Conservation (phyloP, 2,329 filamentous ascomycete genomes). For the Claviceps citrina region DNA sequence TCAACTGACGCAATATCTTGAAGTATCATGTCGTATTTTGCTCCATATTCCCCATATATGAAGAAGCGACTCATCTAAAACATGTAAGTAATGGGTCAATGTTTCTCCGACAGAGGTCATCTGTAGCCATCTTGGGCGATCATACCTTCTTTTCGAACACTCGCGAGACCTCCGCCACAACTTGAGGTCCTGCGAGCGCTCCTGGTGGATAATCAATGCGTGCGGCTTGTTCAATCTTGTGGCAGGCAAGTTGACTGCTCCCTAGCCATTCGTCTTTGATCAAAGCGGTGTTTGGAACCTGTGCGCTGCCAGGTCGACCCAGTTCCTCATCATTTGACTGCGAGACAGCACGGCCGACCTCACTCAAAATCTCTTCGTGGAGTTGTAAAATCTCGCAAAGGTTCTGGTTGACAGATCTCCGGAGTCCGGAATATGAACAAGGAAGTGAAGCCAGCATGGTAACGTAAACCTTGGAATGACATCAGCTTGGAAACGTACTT, state of each 20-base stretch:
- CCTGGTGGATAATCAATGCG: neutral
- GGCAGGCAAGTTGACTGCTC: neutral
- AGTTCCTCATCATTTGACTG: slow-evolving; percentile 46
- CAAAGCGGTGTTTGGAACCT: slow-evolving; percentile 7
- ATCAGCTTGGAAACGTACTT: slow-evolving; percentile 7
- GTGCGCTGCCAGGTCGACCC: slow-evolving; percentile 32
- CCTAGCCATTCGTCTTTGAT: neutral
- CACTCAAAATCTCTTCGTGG: slow-evolving; percentile 66
- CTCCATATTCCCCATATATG: slow-evolving; percentile 81
- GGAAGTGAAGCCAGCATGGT: slow-evolving; percentile 60
- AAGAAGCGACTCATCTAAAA: slow-evolving; percentile 60
- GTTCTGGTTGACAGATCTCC: slow-evolving; percentile 63
- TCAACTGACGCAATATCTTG: slow-evolving; percentile 59
- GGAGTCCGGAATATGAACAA: slow-evolving; percentile 44
- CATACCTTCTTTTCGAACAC: slow-evolving; percentile 44
- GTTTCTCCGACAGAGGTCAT: neutral
- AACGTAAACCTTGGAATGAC: slow-evolving; percentile 46
- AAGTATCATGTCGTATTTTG: slow-evolving; percentile 75
- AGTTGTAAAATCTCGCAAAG: slow-evolving; percentile 65
- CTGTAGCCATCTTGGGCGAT: neutral
- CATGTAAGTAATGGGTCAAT: slow-evolving; percentile 2
- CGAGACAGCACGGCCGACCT: slow-evolving; percentile 57
- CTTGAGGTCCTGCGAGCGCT: slow-evolving; percentile 41
- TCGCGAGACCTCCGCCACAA: slow-evolving; percentile 45
- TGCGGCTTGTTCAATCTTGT: slow-evolving; percentile 26